Conservation (phyloP, 2,329 filamentous ascomycete species). For the Podosphaera aphanis region DNA sequence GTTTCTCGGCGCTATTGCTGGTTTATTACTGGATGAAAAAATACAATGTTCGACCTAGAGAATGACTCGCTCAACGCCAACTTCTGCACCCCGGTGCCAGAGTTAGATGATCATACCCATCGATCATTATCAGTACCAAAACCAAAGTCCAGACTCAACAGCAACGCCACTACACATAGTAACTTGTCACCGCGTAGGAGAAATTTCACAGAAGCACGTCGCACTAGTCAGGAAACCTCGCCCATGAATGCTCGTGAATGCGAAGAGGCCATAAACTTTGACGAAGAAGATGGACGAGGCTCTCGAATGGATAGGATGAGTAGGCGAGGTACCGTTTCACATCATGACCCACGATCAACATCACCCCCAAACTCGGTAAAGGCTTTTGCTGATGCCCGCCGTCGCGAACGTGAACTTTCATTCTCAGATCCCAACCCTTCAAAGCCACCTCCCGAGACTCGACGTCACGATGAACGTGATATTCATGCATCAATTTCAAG, state of each 20-base stretch:
- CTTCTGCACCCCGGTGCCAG: conserved; percentile 51
- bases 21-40: conserved; percentile 13
- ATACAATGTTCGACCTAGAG: conserved; percentile 44
- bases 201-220: conserved; percentile 18
- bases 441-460: conserved; percentile 77
- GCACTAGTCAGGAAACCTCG: conserved; percentile 18
- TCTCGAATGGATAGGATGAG: conserved; percentile 15
- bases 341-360: conserved; percentile 39
- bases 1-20: too few relatives aligned
- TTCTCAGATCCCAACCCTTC: conserved; percentile 54
- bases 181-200: conserved; percentile 8
- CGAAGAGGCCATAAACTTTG: conserved; percentile 61
- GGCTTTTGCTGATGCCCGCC: conserved; percentile 77
- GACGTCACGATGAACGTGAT: conserved; percentile 42
- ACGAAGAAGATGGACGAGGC: conserved; percentile 31
- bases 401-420: conserved; percentile 52
- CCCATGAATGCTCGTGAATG: conserved; percentile 51
- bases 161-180: conserved; percentile 48
- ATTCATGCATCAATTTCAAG: conserved; percentile 39
- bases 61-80: conserved; percentile 34
- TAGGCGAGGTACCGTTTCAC: conserved; percentile 30
- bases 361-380: conserved; percentile 96
- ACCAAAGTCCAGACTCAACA: conserved; percentile 32
- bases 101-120: conserved; percentile 71
- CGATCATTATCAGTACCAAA: conserved; percentile 37